Conservation (phyloP, 2,329 filamentous ascomycete genomes). For the Trichophyton equinum region DNA sequence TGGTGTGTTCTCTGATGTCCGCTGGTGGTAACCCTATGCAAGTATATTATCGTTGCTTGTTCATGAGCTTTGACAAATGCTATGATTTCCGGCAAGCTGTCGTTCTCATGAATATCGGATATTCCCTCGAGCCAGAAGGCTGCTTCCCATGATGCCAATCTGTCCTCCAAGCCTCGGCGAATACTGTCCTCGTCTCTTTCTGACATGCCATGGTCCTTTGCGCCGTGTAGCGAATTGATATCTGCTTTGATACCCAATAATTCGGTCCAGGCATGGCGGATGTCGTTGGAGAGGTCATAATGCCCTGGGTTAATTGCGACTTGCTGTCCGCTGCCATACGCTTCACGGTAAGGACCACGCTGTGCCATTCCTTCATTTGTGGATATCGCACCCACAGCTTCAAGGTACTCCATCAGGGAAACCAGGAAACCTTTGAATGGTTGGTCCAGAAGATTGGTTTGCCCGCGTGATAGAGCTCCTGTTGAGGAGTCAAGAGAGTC, state of each 20-base stretch:
- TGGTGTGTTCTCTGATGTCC: constrained; percentile 20
- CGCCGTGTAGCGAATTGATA: background rate
- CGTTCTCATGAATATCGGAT: constrained; percentile 27
- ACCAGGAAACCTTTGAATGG: constrained; percentile 28
- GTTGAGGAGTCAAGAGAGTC: constrained; percentile 16
- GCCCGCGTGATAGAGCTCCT: constrained; percentile 7
- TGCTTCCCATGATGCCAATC: background rate
- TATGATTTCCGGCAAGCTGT: constrained; percentile 24
- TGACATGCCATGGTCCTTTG: background rate
- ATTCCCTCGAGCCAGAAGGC: constrained; percentile 16
- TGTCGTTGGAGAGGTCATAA: background rate
- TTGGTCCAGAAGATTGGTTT: constrained; percentile 14
- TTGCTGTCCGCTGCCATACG: constrained; percentile 11
- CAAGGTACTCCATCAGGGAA: constrained; percentile 29
- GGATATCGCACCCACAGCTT: constrained; percentile 29
- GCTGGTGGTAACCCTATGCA: constrained; percentile 23
- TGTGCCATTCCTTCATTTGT: constrained; percentile 28
- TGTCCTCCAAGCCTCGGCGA: background rate
- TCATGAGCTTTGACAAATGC: constrained; percentile 28
- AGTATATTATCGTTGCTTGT: constrained; percentile 25
- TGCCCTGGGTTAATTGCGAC: background rate
- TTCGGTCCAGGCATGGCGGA: background rate
- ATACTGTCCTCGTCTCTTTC: background rate
- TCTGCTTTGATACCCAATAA: background rate
- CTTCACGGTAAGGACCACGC: constrained; percentile 29